Conservation (phyloP, 495 filamentous ascomycete species). For the Patellaria atrata region DNA sequence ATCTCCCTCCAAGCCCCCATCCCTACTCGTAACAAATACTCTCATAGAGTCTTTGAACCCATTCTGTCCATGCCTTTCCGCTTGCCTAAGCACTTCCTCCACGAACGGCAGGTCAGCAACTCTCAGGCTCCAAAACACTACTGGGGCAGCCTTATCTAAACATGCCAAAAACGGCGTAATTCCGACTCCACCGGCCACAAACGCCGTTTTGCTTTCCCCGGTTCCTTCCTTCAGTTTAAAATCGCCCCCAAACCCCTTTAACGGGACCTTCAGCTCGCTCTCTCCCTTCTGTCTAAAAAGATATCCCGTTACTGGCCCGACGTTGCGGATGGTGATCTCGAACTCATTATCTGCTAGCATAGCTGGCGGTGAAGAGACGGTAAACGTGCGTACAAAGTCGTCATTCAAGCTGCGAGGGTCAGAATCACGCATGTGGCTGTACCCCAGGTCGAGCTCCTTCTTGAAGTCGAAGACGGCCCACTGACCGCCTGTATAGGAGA, state of each 20-base stretch:
- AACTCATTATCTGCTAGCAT: slow-evolving; percentile 34
- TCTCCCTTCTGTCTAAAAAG: slow-evolving; percentile 43
- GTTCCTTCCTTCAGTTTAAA: slow-evolving; percentile 35
- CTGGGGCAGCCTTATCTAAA: slow-evolving; percentile 25
- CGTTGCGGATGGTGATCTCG: slow-evolving; percentile 54
- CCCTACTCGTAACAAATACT: slow-evolving; percentile 46
- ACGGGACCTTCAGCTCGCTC: slow-evolving; percentile 43
- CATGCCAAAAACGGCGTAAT: slow-evolving; percentile 58
- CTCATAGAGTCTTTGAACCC: slow-evolving; percentile 36
- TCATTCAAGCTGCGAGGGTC: slow-evolving; percentile 69
- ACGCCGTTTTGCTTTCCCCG: slow-evolving; percentile 30
- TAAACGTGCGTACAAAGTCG: slow-evolving; percentile 71
- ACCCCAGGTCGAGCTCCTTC: slow-evolving; percentile 51
- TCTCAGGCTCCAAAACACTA: slow-evolving; percentile 52
- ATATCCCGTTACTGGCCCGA: slow-evolving; percentile 51
- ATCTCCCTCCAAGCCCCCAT: slow-evolving; percentile 15
- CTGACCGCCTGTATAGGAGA: slow-evolving; percentile 52
- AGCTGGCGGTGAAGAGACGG: slow-evolving; percentile 45
- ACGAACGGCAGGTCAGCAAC: slow-evolving; percentile 47
- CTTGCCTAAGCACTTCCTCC: slow-evolving; percentile 43
- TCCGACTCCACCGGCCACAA: slow-evolving; percentile 64
- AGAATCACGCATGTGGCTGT: slow-evolving; percentile 65
- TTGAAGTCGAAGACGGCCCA: slow-evolving; percentile 61
- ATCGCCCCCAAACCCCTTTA: slow-evolving; percentile 60
- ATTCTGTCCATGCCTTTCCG: slow-evolving; percentile 33